Evolutionary conservation across 768 basidiomycete genomes (phyloP).

Genomic region (Termitomyces sp.): DNA sequence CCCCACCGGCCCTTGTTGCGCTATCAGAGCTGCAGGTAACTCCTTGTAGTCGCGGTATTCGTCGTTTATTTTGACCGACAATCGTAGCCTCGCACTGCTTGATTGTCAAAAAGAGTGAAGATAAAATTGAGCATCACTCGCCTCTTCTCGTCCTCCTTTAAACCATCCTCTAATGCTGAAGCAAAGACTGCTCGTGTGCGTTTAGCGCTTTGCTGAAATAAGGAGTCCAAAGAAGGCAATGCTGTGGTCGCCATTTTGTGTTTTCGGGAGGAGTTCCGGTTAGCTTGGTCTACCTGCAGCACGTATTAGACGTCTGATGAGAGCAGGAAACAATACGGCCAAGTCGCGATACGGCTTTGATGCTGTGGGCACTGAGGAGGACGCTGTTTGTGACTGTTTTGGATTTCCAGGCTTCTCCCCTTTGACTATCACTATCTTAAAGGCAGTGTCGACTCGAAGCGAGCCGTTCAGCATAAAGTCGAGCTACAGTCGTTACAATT

Average conservation of each 20-base stretch:
- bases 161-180: slow-evolving; percentile 52
- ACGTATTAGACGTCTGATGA: not conserved
- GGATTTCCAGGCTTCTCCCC: slow-evolving; percentile 6
- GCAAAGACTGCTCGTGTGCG: slow-evolving; percentile 70
- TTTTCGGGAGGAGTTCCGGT: not conserved
- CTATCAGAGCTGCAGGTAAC: slow-evolving; percentile 73
- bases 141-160: slow-evolving; percentile 71
- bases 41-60: slow-evolving; percentile 87
- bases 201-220: slow-evolving; percentile 62
- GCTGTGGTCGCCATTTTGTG: slow-evolving; percentile 38
- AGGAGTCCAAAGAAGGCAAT: slow-evolving; percentile 61
- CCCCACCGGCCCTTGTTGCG: slow-evolving; percentile 78
- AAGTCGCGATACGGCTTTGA: not conserved
- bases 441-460: slow-evolving; percentile 11
- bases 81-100: slow-evolving; percentile 58
- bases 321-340: not conserved
- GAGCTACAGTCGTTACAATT: slow-evolving; percentile 17
- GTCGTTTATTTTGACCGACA: slow-evolving; percentile 82
- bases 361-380: slow-evolving; percentile 9
- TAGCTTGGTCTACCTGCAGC: not conserved
- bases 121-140: slow-evolving; percentile 19
- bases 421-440: slow-evolving; percentile 17
- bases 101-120: not conserved
- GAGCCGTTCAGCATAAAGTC: slow-evolving; percentile 14
- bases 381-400: slow-evolving; percentile 21